A percentile compares a stretch with the other conserved stretches of the same genome.
These are phyloP conservation scores for Kodamaea nitidulidarum DNA, from an alignment of 805 yeast genomes.

Conservation along the genomic window DNA sequence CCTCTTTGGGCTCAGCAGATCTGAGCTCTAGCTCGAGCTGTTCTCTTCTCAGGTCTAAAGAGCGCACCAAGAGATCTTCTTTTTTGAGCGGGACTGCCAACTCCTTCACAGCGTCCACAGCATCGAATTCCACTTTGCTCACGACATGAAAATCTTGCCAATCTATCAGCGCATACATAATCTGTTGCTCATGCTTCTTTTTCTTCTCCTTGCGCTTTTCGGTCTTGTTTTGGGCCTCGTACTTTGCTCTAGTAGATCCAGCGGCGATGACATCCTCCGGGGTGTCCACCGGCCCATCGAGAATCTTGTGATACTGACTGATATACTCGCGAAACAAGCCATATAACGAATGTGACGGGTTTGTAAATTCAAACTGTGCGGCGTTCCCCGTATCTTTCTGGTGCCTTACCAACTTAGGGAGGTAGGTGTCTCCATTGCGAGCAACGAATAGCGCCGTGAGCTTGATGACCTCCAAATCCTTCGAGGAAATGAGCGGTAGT, in stretches of 20 bases:
- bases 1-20: conserved; percentile 11
- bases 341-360: conserved; percentile 57
- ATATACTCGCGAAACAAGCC: conserved; percentile 46
- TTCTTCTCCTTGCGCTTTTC: conserved; percentile 23
- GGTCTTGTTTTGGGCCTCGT: conserved; percentile 35
- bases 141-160: conserved; percentile 83
- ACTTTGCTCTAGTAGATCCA: conserved; percentile 56
- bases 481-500: conserved; percentile 44
- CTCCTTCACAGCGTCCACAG: conserved; percentile 54
- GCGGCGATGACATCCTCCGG: conserved; percentile 36
- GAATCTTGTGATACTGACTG: conserved; percentile 46
- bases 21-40: conserved; percentile 16
- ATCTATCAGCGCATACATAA: conserved; percentile 70
- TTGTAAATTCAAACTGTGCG: conserved; percentile 66
- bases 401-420: conserved; percentile 31
- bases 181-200: conserved; percentile 33
- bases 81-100: conserved; percentile 52
- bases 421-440: conserved; percentile 48
- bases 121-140: conserved; percentile 63
- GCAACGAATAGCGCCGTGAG: conserved; percentile 69
- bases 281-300: conserved; percentile 6
- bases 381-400: conserved; percentile 33
- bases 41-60: conserved; percentile 49
- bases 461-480: conserved; percentile 68
- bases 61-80: conserved; percentile 57